Conservation (phyloP, 192 early-diverging fungal genomes). For the Coemansia sp. region DNA sequence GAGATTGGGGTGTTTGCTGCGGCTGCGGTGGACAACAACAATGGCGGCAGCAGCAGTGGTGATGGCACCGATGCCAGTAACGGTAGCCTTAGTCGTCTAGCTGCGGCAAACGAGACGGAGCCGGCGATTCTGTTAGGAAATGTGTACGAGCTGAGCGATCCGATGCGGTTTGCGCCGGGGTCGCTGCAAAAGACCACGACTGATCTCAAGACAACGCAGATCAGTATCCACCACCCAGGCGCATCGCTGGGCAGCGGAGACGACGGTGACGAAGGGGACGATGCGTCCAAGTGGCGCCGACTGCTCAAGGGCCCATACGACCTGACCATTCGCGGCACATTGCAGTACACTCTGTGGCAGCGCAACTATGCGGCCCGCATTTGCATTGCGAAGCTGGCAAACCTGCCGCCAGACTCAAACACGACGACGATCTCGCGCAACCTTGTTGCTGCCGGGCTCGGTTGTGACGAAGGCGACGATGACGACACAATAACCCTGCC, state of each 20-base stretch:
- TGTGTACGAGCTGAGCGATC: slow-evolving; percentile 50
- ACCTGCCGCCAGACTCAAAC: slow-evolving; percentile 41
- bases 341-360: slow-evolving; percentile 58
- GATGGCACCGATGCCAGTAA: not conserved
- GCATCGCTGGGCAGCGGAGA: slow-evolving; percentile 29
- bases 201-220: slow-evolving; percentile 45
- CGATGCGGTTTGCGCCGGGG: slow-evolving; percentile 48
- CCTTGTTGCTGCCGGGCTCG: slow-evolving; percentile 34
- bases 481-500: slow-evolving; percentile 48
- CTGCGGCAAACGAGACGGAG: slow-evolving; percentile 35
- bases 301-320: slow-evolving; percentile 54
- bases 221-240: slow-evolving; percentile 52
- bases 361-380: slow-evolving; percentile 53
- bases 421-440: slow-evolving; percentile 11
- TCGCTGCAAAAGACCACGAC: slow-evolving; percentile 34
- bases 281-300: slow-evolving; percentile 43
- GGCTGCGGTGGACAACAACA: slow-evolving; percentile 35
- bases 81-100: not conserved
- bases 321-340: slow-evolving; percentile 55
- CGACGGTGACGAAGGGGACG: slow-evolving; percentile 32
- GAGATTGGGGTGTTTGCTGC: slow-evolving; percentile 70
- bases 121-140: slow-evolving; percentile 52
- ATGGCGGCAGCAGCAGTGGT: not conserved
- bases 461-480: slow-evolving; percentile 49
- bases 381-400: slow-evolving; percentile 55